phyloP scores from a whole-genome alignment of 2,329 filamentous ascomycete genomes.

The Phialemoniopsis sp. region DNA sequence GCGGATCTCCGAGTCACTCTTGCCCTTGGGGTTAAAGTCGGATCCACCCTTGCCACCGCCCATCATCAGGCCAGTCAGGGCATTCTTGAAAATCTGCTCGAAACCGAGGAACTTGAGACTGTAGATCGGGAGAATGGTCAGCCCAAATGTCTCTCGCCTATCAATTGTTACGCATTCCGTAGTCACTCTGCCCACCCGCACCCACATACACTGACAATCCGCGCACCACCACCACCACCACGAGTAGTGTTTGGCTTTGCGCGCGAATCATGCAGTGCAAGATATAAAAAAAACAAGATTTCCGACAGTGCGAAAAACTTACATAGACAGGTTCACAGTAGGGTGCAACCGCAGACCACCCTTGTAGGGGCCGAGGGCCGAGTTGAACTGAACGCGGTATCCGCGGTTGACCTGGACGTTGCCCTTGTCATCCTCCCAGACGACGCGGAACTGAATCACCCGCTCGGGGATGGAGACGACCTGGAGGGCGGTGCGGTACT shows the following conservation, averaged over 20 bases:
- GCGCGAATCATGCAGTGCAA: background rate
- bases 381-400: conserved; percentile 98
- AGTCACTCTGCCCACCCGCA: no score
- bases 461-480: conserved; percentile 91
- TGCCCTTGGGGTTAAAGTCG: conserved; percentile 99
- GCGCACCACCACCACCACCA: no score
- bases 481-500: conserved; percentile 87
- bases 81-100: conserved; percentile 99
- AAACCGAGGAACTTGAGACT: conserved; percentile 95
- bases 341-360: conserved; percentile 95
- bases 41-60: conserved; percentile 96
- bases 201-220: no score
- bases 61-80: conserved; percentile 91
- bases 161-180: background rate
- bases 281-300: no score
- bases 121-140: conserved; percentile 37
- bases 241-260: background rate
- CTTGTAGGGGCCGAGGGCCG: conserved; percentile 95
- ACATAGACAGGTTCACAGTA: conserved; percentile 71
- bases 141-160: background rate
- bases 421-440: conserved; percentile 94
- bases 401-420: conserved; percentile 88
- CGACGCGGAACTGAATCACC: conserved; percentile 93
- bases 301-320: conserved; percentile 19
- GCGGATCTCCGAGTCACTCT: conserved; percentile 94